These are phyloP conservation scores for Epichloe aotearoae DNA, from an alignment of 2,329 filamentous ascomycete species.

Conservation along the genomic window DNA sequence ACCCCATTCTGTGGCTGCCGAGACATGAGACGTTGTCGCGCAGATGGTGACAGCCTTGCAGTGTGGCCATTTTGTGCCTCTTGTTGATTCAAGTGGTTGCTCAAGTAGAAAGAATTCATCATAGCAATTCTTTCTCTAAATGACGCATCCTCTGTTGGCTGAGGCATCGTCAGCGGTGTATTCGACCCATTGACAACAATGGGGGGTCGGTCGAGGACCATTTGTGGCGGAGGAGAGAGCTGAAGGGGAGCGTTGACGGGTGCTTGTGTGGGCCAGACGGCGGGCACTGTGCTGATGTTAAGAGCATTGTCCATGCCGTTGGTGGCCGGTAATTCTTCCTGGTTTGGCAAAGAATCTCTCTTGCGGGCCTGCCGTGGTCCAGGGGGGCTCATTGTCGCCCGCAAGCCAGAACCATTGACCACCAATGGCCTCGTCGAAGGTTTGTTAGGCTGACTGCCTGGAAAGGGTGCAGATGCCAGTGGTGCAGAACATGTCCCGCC, in stretches of 20 bases:
- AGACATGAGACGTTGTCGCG: slow-evolving; percentile 23
- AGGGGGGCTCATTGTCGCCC: slow-evolving; percentile 13
- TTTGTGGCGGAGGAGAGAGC: slow-evolving; percentile 5
- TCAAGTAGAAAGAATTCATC: slow-evolving; percentile 22
- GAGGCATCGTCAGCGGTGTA: slow-evolving; percentile 7
- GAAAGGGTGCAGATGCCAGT: slow-evolving; percentile 23
- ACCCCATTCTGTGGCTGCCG: slow-evolving; percentile 33
- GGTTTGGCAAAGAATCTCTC: not conserved
- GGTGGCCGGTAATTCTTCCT: slow-evolving; percentile 11
- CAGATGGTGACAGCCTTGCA: slow-evolving; percentile 19
- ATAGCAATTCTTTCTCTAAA: slow-evolving; percentile 29
- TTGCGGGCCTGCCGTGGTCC: slow-evolving; percentile 10
- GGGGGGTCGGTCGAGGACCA: slow-evolving; percentile 15
- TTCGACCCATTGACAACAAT: slow-evolving; percentile 24
- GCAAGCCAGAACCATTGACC: slow-evolving; percentile 35
- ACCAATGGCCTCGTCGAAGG: slow-evolving; percentile 33
- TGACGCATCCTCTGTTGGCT: slow-evolving; percentile 23
- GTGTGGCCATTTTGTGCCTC: slow-evolving; percentile 17
- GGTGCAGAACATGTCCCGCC: slow-evolving; percentile 27
- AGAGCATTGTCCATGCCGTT: slow-evolving; percentile 16
- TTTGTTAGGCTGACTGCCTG: slow-evolving; percentile 19
- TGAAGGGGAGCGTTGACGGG: slow-evolving; percentile 3
- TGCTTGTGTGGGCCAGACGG: not conserved
- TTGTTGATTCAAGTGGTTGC: slow-evolving; percentile 15
- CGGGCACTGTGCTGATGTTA: slow-evolving; percentile 12